Conservation (phyloP, 148 eudicot genomes). For the Rheum nobile region DNA sequence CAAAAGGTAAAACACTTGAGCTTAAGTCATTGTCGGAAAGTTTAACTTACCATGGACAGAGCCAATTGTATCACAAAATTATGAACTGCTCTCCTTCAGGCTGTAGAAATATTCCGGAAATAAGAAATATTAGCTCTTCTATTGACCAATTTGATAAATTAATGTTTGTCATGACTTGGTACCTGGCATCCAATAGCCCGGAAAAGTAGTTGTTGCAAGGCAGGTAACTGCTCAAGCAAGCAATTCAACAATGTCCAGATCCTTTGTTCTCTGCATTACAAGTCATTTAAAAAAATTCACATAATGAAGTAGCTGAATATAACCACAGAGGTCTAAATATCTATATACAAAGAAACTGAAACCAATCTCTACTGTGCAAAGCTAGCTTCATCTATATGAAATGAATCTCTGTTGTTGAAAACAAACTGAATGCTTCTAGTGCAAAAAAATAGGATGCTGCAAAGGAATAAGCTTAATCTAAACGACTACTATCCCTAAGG, state of each 20-base stretch:
- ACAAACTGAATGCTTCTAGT: background rate
- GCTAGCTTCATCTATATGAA: background rate
- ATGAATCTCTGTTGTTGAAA: background rate
- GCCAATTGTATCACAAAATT: slow-evolving; percentile 86
- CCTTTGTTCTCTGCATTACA: slow-evolving; percentile 72
- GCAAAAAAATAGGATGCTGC: background rate
- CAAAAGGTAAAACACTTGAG: background rate
- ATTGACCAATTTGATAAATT: background rate
- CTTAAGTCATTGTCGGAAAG: background rate
- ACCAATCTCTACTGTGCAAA: no score
- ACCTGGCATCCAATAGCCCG: slow-evolving; percentile 94
- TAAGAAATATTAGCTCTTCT: background rate
- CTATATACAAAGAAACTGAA: background rate
- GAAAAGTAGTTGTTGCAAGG: slow-evolving; percentile 76
- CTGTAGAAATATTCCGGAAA: slow-evolving; percentile 36
- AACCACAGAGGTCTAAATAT: background rate
- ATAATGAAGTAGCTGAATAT: background rate
- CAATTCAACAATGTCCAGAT: slow-evolving; percentile 74
- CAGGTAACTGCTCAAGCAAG: slow-evolving; percentile 85
- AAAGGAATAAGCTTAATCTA: background rate
- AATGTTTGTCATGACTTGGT: background rate
- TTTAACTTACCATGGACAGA: slow-evolving; percentile 65
- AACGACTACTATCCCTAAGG: background rate
- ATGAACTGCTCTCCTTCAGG: slow-evolving; percentile 89
- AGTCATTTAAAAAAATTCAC: slow-evolving; percentile 1